Conservation (phyloP, 2,329 filamentous ascomycete genomes). For the Apiospora sp. region DNA sequence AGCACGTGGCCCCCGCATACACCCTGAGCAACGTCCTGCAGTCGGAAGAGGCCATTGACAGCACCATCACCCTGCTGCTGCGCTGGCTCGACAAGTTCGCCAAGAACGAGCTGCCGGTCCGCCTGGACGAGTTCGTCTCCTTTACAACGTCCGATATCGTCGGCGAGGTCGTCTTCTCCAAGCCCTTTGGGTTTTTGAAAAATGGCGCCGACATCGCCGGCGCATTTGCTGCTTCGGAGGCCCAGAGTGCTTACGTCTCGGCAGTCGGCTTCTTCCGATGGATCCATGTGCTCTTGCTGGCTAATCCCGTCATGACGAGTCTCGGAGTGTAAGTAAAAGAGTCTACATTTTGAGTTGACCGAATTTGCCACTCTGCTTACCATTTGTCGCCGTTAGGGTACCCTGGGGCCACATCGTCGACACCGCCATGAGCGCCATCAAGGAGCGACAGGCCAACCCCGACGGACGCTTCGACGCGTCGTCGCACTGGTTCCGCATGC, state of each 20-base stretch:
- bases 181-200: conserved; percentile 39
- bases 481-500: conserved; percentile 26
- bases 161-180: conserved; percentile 42
- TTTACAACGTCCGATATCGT: conserved; percentile 43
- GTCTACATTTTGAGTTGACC: no score
- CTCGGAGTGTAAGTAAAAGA: conserved; percentile 28
- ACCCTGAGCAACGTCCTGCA: conserved; percentile 40
- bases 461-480: conserved; percentile 27
- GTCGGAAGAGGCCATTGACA: conserved; percentile 31
- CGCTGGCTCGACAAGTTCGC: conserved; percentile 33
- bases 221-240: conserved; percentile 32
- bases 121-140: conserved; percentile 35
- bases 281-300: conserved; percentile 31
- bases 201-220: conserved; percentile 38
- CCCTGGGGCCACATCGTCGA: conserved; percentile 27
- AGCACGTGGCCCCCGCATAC: conserved; percentile 44
- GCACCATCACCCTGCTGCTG: conserved; percentile 30
- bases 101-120: conserved; percentile 21
- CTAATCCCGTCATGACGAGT: conserved; percentile 32
- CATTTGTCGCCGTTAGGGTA: not conserved
- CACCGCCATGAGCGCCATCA: conserved; percentile 15
- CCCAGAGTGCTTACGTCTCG: conserved; percentile 25
- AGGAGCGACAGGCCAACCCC: conserved; percentile 24
- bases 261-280: conserved; percentile 27
- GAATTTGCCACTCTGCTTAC: not conserved